A percentile compares a stretch with the other conserved stretches of the same genome.
Conservation (phyloP, 805 yeast genomes). For the Yamadazyma akitaensis region DNA sequence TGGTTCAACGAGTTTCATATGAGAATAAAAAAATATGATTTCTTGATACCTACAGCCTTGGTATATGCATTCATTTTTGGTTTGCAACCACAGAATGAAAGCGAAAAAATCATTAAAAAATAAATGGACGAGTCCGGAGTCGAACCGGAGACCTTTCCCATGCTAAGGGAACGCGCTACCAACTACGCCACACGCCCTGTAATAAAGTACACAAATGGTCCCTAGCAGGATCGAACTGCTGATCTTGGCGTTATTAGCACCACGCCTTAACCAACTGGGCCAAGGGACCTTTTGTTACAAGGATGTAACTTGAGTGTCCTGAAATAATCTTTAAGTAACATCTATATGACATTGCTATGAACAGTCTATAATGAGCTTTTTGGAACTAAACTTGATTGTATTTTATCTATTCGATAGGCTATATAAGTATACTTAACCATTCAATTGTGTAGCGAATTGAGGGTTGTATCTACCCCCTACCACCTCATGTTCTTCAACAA, state of each 20-base stretch:
- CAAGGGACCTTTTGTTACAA: conserved; percentile 47
- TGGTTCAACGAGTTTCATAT: no score
- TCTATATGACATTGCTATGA: no score
- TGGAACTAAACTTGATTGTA: no score
- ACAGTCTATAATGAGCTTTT: no score
- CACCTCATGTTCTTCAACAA: conserved; percentile 42
- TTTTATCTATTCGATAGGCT: no score
- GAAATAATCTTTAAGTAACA: no score
- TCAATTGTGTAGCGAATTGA: not conserved
- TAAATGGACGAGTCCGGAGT: conserved; percentile 40
- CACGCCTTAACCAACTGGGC: conserved; percentile 55
- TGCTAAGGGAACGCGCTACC: conserved; percentile 51
- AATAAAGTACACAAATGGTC: conserved; percentile 44
- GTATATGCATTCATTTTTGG: no score
- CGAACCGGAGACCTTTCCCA: conserved; percentile 50
- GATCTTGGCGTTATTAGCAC: conserved; percentile 62
- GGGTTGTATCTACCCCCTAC: conserved; percentile 53
- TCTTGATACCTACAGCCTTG: no score
- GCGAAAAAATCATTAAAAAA: no score
- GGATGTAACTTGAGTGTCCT: no score
- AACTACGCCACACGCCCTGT: conserved; percentile 48
- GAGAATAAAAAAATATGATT: no score
- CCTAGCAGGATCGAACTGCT: conserved; percentile 89
- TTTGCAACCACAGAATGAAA: no score
- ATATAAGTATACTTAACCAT: not conserved